Conservation (phyloP, 208 protist genomes). For the Angomonas ambiguus region DNA sequence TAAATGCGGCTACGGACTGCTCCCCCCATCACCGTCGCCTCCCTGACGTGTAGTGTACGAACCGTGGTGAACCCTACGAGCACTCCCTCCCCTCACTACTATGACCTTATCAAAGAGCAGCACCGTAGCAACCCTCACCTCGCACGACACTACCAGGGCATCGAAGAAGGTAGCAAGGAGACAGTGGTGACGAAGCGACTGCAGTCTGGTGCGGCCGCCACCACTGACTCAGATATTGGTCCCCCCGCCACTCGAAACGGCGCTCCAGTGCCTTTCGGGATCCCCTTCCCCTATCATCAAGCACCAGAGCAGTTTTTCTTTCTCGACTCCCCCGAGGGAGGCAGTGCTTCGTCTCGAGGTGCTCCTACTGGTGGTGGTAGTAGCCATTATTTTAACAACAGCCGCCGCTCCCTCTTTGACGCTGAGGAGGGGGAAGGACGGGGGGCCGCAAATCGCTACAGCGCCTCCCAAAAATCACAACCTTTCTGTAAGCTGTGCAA, state of each 20-base stretch:
- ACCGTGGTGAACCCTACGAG: neutral
- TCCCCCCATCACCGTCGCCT: neutral
- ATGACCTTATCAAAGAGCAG: neutral
- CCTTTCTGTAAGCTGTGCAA: conserved; percentile 61
- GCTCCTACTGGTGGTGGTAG: no score
- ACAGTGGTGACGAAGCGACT: no score
- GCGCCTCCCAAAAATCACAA: neutral
- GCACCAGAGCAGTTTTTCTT: neutral
- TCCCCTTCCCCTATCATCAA: neutral
- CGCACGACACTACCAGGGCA: neutral
- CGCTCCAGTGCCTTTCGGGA: neutral
- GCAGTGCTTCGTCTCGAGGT: neutral
- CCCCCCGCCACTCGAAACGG: neutral
- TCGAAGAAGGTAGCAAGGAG: no score
- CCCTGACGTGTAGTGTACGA: neutral
- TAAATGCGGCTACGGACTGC: neutral
- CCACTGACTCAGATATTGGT: neutral
- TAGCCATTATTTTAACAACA: no score
- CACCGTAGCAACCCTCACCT: neutral
- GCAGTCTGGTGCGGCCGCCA: no score
- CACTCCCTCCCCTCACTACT: neutral
- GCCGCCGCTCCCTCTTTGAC: neutral
- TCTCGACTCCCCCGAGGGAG: neutral
- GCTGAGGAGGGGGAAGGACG: neutral
- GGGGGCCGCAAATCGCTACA: neutral